Conservation (phyloP, 2,329 filamentous ascomycete species). For the Elsinoe australis region DNA sequence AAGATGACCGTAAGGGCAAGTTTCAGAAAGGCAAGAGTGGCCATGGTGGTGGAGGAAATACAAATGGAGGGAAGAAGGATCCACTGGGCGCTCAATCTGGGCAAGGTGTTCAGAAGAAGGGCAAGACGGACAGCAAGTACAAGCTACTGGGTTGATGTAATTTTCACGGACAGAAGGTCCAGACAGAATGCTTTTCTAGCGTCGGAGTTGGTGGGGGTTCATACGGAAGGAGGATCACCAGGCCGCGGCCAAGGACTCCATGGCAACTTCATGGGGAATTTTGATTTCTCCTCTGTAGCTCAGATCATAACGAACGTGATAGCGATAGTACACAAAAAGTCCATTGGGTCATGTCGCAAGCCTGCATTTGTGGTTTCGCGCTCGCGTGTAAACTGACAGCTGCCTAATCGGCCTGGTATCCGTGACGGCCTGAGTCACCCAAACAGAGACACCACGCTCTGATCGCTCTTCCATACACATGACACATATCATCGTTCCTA, state of each 20-base stretch:
- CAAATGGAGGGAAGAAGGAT: slow-evolving; percentile 37
- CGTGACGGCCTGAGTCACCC: not conserved
- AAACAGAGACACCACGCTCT: not conserved
- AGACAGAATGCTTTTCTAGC: no score
- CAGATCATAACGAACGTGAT: no score
- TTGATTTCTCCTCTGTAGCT: no score
- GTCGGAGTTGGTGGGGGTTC: not conserved
- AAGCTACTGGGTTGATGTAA: slow-evolving; percentile 31
- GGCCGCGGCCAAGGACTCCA: no score
- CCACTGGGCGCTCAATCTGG: slow-evolving; percentile 32
- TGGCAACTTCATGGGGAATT: no score
- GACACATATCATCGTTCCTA: no score
- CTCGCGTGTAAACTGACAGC: no score
- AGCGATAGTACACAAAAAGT: no score
- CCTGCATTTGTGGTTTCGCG: no score
- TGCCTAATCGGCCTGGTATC: not conserved
- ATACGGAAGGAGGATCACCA: not conserved
- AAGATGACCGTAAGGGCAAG: slow-evolving; percentile 36
- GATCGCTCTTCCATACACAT: no score
- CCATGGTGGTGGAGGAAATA: slow-evolving; percentile 21
- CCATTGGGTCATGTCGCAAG: no score
- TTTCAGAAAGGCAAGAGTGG: not conserved
- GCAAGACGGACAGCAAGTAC: slow-evolving; percentile 34
- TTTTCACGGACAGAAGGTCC: not conserved
- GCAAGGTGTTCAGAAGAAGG: slow-evolving; percentile 34